Conservation (phyloP, 495 filamentous ascomycete genomes). For the Elasticomyces elasticus region DNA sequence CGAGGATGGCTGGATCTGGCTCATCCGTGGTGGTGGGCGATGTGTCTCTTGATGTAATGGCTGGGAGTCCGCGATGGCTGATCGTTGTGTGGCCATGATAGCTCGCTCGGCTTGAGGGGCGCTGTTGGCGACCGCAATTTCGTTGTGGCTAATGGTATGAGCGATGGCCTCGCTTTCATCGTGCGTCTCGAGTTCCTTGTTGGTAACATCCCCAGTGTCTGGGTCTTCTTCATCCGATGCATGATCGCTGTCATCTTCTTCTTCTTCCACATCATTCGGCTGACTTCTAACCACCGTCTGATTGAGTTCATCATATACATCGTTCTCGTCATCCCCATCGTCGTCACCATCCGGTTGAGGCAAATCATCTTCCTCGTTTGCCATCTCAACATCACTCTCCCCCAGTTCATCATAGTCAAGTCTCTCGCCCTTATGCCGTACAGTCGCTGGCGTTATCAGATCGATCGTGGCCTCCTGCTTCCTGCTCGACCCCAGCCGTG, state of each 20-base stretch:
- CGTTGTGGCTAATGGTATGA: neutral
- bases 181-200: neutral
- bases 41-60: constrained; percentile 8
- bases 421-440: neutral
- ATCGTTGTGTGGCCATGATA: constrained; percentile 20
- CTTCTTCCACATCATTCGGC: constrained; percentile 3
- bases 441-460: constrained; percentile 14
- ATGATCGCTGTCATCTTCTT: neutral
- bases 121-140: neutral
- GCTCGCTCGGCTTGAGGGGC: neutral
- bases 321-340: constrained; percentile 7
- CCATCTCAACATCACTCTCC: constrained; percentile 6
- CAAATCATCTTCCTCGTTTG: constrained; percentile 5
- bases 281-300: constrained; percentile 21
- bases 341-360: neutral
- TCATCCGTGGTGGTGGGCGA: neutral
- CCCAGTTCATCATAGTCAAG: neutral
- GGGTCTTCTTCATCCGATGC: neutral
- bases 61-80: constrained; percentile 31
- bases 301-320: constrained; percentile 25
- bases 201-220: neutral
- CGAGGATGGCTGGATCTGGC: neutral
- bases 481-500: constrained; percentile 7
- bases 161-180: neutral
- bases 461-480: constrained; percentile 13